Evolutionary conservation across 805 yeast genomes (phyloP).

Genomic region (Metschnikowia rubicola): DNA sequence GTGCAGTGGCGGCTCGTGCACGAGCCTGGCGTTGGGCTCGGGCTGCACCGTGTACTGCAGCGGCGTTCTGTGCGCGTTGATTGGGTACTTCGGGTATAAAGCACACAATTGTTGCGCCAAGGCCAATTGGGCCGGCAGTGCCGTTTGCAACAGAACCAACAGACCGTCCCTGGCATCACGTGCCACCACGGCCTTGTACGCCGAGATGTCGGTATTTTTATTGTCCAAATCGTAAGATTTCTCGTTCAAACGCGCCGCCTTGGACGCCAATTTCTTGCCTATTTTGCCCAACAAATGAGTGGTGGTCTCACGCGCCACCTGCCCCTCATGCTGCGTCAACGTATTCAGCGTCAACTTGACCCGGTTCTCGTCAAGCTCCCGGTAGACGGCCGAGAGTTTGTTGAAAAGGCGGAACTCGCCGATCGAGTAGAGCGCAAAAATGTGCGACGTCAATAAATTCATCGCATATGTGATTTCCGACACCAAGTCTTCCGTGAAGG

Average conservation of each 20-base stretch:
- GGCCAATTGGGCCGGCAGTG: constrained; percentile 58
- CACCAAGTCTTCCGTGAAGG: constrained; percentile 38
- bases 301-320: constrained; percentile 47
- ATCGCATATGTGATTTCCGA: constrained; percentile 60
- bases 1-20: constrained; percentile 55
- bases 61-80: constrained; percentile 31
- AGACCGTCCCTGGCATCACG: constrained; percentile 62
- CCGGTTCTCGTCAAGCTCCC: constrained; percentile 56
- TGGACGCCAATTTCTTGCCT: constrained; percentile 54
- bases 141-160: constrained; percentile 39
- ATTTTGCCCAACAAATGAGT: constrained; percentile 53
- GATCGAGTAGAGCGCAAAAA: constrained; percentile 66
- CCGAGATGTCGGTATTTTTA: constrained; percentile 49
- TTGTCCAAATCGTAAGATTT: constrained; percentile 40
- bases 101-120: constrained; percentile 69
- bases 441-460: constrained; percentile 56
- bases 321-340: constrained; percentile 52
- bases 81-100: constrained; percentile 68
- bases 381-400: constrained; percentile 51
- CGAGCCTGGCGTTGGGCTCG: constrained; percentile 43
- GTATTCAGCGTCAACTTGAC: constrained; percentile 48
- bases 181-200: constrained; percentile 64
- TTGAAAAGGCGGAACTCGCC: constrained; percentile 65
- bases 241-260: constrained; percentile 37
- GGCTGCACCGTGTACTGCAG: constrained; percentile 41